Evolutionary conservation across 1,139 yeast genomes (phyloP).

Genomic region (Geotrichum europaeum): DNA sequence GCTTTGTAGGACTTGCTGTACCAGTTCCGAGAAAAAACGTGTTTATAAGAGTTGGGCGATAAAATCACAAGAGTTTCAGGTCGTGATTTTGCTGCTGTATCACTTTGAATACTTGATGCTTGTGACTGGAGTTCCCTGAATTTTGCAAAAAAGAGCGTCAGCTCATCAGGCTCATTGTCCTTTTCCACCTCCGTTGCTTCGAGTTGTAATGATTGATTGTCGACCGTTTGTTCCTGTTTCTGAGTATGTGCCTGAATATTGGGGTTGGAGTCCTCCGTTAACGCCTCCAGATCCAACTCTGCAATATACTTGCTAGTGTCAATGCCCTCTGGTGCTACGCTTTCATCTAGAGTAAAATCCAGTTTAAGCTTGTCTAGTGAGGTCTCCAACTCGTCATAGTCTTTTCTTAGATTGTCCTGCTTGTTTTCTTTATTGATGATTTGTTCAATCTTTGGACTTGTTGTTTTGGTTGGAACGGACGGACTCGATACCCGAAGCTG

Average conservation of each 20-base stretch:
- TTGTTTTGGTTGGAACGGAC: not conserved
- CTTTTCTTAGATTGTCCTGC: not conserved
- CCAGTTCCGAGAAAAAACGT: constrained; percentile 73
- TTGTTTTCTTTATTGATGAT: not conserved
- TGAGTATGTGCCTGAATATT: not conserved
- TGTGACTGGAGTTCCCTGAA: constrained; percentile 1
- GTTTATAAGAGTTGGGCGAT: constrained; percentile 40
- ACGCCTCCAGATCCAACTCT: not conserved
- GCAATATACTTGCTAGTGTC: not conserved
- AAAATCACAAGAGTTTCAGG: constrained; percentile 24
- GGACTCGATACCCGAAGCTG: not conserved
- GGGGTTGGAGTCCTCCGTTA: not conserved
- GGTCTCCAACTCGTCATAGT: not conserved
- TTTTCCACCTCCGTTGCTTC: not conserved
- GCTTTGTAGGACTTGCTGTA: constrained; percentile 60
- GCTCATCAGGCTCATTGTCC: not conserved
- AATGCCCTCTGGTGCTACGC: not conserved
- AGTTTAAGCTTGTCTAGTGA: not conserved
- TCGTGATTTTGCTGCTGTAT: not conserved
- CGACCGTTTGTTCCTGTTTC: constrained; percentile 5
- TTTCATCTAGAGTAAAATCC: not conserved
- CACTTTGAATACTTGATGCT: not conserved
- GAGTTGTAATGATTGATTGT: not conserved
- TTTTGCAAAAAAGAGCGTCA: constrained; percentile 4
- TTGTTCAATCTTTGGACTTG: not conserved